Evolutionary conservation across 1,284 basidiomycete species (phyloP).

Genomic region (Ustilago lituana): DNA sequence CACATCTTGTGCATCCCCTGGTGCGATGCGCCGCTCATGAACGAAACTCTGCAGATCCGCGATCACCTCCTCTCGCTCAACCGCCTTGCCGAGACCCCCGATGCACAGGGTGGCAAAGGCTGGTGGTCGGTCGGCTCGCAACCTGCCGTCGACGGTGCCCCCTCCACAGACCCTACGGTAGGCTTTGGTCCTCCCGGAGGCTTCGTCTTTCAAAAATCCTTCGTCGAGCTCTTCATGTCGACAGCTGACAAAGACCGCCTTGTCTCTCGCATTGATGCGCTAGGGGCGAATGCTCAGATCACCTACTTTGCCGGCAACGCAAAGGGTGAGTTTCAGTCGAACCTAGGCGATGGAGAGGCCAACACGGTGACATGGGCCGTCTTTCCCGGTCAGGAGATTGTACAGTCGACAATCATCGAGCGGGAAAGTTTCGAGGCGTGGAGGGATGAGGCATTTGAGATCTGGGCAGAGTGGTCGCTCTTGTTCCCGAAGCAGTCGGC

Average conservation of each 20-base stretch:
- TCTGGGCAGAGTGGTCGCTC: slow-evolving; percentile 93
- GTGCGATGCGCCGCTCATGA: slow-evolving; percentile 83
- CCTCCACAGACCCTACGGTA: slow-evolving; percentile 72
- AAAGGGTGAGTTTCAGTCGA: slow-evolving; percentile 64
- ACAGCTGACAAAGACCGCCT: slow-evolving; percentile 76
- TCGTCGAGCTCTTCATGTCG: slow-evolving; percentile 91
- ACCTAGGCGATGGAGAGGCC: slow-evolving; percentile 67
- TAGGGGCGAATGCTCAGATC: slow-evolving; percentile 74
- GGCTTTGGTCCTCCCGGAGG: slow-evolving; percentile 93
- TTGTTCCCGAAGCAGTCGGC: slow-evolving; percentile 81
- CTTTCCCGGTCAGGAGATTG: slow-evolving; percentile 69
- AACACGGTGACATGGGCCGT: slow-evolving; percentile 70
- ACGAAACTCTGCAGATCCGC: slow-evolving; percentile 85
- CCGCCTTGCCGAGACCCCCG: slow-evolving; percentile 12
- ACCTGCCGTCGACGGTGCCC: slow-evolving; percentile 71
- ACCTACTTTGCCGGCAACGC: slow-evolving; percentile 87
- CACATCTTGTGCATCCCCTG: slow-evolving; percentile 82
- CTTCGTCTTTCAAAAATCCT: slow-evolving; percentile 96
- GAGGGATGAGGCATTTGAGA: slow-evolving; percentile 92
- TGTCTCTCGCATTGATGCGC: slow-evolving; percentile 72
- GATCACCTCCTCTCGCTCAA: slow-evolving; percentile 80
- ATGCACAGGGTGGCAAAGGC: slow-evolving; percentile 32
- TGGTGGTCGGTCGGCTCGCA: slow-evolving; percentile 99
- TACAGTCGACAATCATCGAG: slow-evolving; percentile 70
- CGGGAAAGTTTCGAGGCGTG: slow-evolving; percentile 69